Percentiles rank a stretch among this genome's conserved stretches.
Conservation (phyloP, 139 green algal species). For the Asterochloris sp. region DNA sequence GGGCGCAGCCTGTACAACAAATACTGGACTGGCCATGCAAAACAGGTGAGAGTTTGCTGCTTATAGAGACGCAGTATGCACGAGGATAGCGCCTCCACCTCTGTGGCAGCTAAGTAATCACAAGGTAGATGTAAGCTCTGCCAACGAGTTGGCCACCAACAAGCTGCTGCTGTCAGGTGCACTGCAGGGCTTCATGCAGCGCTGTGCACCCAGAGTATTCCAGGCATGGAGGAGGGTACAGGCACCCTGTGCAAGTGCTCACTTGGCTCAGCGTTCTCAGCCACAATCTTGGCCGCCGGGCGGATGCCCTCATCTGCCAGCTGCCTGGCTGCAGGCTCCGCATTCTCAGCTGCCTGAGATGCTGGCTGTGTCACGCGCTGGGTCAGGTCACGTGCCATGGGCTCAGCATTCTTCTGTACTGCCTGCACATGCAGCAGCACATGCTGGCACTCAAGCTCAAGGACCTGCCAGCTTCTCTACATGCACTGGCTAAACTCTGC, state of each 20-base stretch:
- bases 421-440: neutral
- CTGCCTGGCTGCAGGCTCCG: constrained; percentile 8
- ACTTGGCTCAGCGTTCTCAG: constrained; percentile 6
- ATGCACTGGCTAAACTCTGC: neutral
- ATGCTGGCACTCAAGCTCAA: neutral
- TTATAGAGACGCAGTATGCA: too few species aligned
- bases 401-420: constrained; percentile 16
- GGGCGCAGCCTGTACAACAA: neutral
- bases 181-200: too few species aligned
- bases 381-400: constrained; percentile 11
- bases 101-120: too few species aligned
- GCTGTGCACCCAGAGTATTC: too few species aligned
- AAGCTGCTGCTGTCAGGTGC: too few species aligned
- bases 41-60: too few species aligned
- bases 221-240: neutral
- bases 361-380: constrained; percentile 7
- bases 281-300: constrained; percentile 2
- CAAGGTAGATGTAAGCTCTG: too few species aligned
- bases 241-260: neutral
- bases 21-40: too few species aligned
- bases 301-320: constrained; percentile 6
- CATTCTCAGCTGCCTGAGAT: constrained; percentile 3
- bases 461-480: neutral
- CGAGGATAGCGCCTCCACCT: too few species aligned
- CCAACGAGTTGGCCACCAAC: too few species aligned